Base-by-base conservation (phyloP, 768 basidiomycete genomes). In the Asterophora parasitica region DNA sequence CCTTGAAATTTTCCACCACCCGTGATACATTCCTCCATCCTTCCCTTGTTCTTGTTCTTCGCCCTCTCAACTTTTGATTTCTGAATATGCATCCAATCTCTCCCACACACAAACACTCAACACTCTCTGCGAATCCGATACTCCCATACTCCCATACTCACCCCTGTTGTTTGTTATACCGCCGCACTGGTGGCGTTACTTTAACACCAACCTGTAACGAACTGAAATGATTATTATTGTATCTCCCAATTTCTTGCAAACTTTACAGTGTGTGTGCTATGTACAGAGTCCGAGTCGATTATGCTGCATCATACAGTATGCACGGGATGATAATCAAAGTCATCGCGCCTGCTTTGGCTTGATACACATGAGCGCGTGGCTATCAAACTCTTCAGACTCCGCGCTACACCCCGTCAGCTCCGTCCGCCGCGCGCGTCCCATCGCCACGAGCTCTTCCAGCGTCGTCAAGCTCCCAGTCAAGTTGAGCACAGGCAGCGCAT, bases 401-500 rank as follows among this genome's bases (percentile, higher is more conserved):
- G 51, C 43, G 10, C 26, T 53, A 50, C 76, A 76, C 4, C 53
- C 54, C n/a, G 64, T 57, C 37, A 75, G 58, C 47, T 68, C 62
- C 2, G 45, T 39, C 17, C 69, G 65, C 32, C 74, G 63, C 40
- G 57, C 48, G 7, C 52, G 46, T 7, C 78, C 78, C 15, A 62
- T 58, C 10, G 52, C 49, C 11, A 53, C 37, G 20, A 78, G 54
- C 2, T 52, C 54, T 11, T 65, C 65, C 32, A 68, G 54, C 0
- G 70, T 65, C 13, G 69, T 64, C 15, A 83, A 20, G 20, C 59
- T 58, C 4, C 84, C 85, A 35, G 77, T 78, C 23, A 88, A 66
- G 59, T 92, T 87, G 53, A 92, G 65, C 7, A 85, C 72, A 0
- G 91, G 90, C 23, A 92, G 69, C 3, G 58, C 58, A 0, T 65